Percentiles rank a stretch among this genome's conserved stretches.
Conservation (phyloP, 495 filamentous ascomycete genomes). For the Podospora conica region DNA sequence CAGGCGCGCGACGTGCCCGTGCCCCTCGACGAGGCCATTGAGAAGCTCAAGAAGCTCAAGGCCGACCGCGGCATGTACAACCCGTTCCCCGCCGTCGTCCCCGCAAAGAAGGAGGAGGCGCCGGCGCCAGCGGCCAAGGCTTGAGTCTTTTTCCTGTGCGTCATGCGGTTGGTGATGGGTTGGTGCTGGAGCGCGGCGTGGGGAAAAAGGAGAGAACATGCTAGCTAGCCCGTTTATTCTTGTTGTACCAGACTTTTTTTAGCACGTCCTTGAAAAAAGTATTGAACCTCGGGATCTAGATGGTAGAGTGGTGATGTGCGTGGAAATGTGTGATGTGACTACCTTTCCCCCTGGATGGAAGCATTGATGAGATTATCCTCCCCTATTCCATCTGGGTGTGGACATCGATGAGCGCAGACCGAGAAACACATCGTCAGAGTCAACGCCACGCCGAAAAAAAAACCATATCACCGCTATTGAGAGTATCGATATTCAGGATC, state of each 20-base stretch:
- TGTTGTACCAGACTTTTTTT: neutral
- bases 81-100: slow-evolving; percentile 31
- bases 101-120: slow-evolving; percentile 20
- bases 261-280: neutral
- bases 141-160: too few species aligned
- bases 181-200: too few species aligned
- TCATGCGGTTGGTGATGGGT: too few species aligned
- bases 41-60: slow-evolving; percentile 63
- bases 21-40: slow-evolving; percentile 67
- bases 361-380: too few species aligned
- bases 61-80: slow-evolving; percentile 41
- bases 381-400: too few species aligned
- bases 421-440: neutral
- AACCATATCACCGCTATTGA: neutral
- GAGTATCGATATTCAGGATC: neutral
- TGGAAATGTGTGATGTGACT: neutral
- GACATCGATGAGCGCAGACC: neutral
- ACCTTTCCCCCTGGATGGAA: neutral
- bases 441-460: neutral
- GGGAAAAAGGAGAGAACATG: neutral
- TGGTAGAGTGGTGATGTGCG: neutral
- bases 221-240: neutral
- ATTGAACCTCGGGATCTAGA: neutral
- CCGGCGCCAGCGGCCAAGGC: slow-evolving; percentile 7
- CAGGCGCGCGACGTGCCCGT: slow-evolving; percentile 66